A percentile compares a stretch with the other conserved stretches of the same genome.
These are phyloP conservation scores for Thielaviopsis populi DNA, from an alignment of 2,329 filamentous ascomycete genomes.

Conservation along the genomic window DNA sequence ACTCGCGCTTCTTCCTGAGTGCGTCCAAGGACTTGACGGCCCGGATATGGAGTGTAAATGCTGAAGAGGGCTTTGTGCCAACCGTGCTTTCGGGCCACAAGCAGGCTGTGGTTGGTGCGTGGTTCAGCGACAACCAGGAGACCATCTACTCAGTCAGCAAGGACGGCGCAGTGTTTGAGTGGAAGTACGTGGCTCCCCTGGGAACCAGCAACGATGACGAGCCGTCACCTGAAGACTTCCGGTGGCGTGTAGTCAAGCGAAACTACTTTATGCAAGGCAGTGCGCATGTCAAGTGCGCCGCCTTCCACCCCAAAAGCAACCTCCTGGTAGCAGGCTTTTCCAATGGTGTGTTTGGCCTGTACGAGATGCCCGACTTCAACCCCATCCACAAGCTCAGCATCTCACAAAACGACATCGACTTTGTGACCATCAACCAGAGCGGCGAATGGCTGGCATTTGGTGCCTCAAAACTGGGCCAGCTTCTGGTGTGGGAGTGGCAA, in stretches of 20 bases:
- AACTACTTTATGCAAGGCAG: constrained; percentile 91
- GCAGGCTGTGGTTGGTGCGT: constrained; percentile 83
- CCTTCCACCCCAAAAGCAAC: constrained; percentile 73
- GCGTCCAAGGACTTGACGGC: constrained; percentile 84
- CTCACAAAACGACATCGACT: constrained; percentile 92
- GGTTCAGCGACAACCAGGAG: constrained; percentile 90
- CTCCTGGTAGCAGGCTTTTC: constrained; percentile 95
- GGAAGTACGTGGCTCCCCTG: constrained; percentile 52
- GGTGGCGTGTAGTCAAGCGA: constrained; percentile 81
- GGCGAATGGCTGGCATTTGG: constrained; percentile 97
- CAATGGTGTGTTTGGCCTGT: constrained; percentile 82
- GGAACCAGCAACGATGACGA: constrained; percentile 39
- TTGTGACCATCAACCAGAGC: constrained; percentile 81
- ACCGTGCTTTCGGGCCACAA: constrained; percentile 85
- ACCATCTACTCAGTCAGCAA: constrained; percentile 92
- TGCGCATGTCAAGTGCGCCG: constrained; percentile 75
- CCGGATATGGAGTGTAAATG: constrained; percentile 84
- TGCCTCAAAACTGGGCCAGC: constrained; percentile 82
- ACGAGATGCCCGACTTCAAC: constrained; percentile 92
- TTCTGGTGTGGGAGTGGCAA: constrained; percentile 99
- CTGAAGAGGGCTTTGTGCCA: constrained; percentile 74
- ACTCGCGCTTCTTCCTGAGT: constrained; percentile 89
- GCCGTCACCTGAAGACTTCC: constrained; percentile 36
- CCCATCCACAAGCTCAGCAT: constrained; percentile 87
- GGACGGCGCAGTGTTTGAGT: constrained; percentile 90